These are phyloP conservation scores for Nannochloris sp. DNA, from an alignment of 139 green algal genomes.

Conservation along the genomic window DNA sequence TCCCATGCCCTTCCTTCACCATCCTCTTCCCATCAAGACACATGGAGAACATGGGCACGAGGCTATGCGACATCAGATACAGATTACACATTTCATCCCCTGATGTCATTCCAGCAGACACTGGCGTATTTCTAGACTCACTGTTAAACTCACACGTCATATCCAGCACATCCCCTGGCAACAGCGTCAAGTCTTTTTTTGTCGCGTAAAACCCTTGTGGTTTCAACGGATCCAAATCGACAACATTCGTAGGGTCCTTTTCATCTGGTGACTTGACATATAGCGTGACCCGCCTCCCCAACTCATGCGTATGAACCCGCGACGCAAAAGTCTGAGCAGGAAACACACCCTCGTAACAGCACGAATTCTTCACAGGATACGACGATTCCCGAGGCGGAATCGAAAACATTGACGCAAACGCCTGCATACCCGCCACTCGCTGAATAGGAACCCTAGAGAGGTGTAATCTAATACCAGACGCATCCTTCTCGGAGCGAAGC, in stretches of 20 bases:
- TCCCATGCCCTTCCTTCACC: not conserved
- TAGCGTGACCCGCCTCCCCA: constrained; percentile 52
- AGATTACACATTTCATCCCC: constrained; percentile 93
- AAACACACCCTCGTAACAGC: constrained; percentile 68
- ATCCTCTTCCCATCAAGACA: constrained; percentile 18
- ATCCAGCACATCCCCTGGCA: constrained; percentile 37
- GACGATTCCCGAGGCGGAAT: constrained; percentile 43
- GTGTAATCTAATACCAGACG: constrained; percentile 51
- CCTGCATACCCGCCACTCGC: constrained; percentile 54
- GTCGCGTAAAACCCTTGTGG: constrained; percentile 67
- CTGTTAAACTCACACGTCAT: constrained; percentile 79
- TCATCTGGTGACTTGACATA: not conserved
- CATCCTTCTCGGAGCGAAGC: constrained; percentile 38
- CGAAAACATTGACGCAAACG: constrained; percentile 53
- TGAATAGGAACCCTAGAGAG: constrained; percentile 39
- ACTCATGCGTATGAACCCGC: constrained; percentile 75
- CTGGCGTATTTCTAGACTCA: constrained; percentile 32
- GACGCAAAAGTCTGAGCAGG: constrained; percentile 64
- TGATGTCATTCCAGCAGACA: constrained; percentile 14
- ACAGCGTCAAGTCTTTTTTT: constrained; percentile 11
- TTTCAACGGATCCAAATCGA: constrained; percentile 37
- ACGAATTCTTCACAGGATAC: constrained; percentile 54
- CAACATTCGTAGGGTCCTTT: constrained; percentile 3
- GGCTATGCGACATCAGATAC: constrained; percentile 62
- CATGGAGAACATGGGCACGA: constrained; percentile 35